phyloP scores from a whole-genome alignment of 768 basidiomycete species.

The Lentinula aciculospora region DNA sequence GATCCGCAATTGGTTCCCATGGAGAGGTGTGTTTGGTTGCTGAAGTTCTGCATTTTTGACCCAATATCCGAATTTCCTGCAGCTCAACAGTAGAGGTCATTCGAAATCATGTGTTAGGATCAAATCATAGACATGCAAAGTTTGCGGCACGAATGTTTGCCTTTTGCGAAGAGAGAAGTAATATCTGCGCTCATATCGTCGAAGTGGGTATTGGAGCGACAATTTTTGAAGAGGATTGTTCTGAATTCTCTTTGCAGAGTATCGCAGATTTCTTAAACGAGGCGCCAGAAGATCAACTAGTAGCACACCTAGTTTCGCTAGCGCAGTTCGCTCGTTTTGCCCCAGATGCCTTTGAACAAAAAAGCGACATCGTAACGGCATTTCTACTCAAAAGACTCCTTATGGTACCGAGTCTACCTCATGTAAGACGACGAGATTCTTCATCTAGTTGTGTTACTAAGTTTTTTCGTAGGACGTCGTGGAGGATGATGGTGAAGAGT shows the following conservation, averaged over 20 bases:
- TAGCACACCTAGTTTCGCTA: conserved; percentile 66
- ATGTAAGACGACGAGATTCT: conserved; percentile 27
- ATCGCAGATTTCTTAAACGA: conserved; percentile 49
- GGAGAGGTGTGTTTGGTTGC: conserved; percentile 55
- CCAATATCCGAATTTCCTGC: not conserved
- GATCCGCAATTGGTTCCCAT: conserved; percentile 44
- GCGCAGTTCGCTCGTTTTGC: conserved; percentile 66
- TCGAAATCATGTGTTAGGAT: conserved; percentile 49
- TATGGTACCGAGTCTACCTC: conserved; percentile 44
- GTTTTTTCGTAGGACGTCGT: conserved; percentile 44
- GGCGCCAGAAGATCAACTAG: conserved; percentile 43
- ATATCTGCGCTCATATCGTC: conserved; percentile 48
- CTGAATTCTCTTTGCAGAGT: conserved; percentile 32
- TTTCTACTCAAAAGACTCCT: conserved; percentile 70
- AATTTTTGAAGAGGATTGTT: not conserved
- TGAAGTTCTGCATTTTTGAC: not conserved
- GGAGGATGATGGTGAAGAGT: conserved; percentile 59
- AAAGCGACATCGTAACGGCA: conserved; percentile 67
- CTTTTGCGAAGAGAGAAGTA: conserved; percentile 45
- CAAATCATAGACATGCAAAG: conserved; percentile 67
- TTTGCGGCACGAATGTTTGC: conserved; percentile 77
- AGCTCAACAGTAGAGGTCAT: conserved; percentile 69
- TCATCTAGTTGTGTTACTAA: not conserved
- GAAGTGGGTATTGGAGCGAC: conserved; percentile 42
- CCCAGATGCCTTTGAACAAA: conserved; percentile 71